phyloP scores from a whole-genome alignment of 2,329 filamentous ascomycete species.

The Emergomyces pasteurianus region DNA sequence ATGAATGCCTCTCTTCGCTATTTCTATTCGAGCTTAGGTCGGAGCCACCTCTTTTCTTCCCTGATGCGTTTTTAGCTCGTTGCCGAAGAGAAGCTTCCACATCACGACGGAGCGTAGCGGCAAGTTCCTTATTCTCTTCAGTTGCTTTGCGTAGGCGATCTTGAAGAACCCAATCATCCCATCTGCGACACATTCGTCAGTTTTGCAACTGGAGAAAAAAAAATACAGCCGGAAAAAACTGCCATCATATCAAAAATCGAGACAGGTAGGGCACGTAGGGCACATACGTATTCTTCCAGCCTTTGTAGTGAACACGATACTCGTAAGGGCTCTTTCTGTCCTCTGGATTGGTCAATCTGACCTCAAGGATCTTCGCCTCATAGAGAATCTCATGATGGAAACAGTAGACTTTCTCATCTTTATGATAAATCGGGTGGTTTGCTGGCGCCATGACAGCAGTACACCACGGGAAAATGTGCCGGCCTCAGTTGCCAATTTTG shows the following conservation, averaged over 20 bases:
- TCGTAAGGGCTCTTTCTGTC: constrained; percentile 65
- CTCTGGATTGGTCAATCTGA: constrained; percentile 47
- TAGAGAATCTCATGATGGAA: constrained; percentile 97
- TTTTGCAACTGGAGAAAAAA: neutral
- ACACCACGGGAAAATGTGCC: neutral
- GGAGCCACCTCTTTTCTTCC: constrained; percentile 31
- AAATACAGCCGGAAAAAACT: neutral
- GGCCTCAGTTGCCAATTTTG: neutral
- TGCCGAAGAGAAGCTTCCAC: constrained; percentile 25
- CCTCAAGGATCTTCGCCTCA: constrained; percentile 88
- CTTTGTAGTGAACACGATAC: constrained; percentile 96
- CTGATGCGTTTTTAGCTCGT: constrained; percentile 22
- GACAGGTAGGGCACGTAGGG: constrained; percentile 11
- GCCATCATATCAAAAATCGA: neutral
- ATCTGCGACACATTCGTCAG: constrained; percentile 38
- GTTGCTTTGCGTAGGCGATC: constrained; percentile 90
- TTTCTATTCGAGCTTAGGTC: constrained; percentile 32
- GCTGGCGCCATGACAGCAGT: constrained; percentile 44
- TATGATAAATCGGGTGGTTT: constrained; percentile 43
- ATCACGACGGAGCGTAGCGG: constrained; percentile 39
- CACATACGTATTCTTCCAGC: constrained; percentile 93
- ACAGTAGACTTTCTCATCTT: constrained; percentile 88
- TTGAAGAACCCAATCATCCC: constrained; percentile 96
- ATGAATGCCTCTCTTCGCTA: constrained; percentile 35
- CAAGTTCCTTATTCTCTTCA: constrained; percentile 87